Evolutionary conservation across 495 filamentous ascomycete species (phyloP).

Genomic region (Physcia stellaris): DNA sequence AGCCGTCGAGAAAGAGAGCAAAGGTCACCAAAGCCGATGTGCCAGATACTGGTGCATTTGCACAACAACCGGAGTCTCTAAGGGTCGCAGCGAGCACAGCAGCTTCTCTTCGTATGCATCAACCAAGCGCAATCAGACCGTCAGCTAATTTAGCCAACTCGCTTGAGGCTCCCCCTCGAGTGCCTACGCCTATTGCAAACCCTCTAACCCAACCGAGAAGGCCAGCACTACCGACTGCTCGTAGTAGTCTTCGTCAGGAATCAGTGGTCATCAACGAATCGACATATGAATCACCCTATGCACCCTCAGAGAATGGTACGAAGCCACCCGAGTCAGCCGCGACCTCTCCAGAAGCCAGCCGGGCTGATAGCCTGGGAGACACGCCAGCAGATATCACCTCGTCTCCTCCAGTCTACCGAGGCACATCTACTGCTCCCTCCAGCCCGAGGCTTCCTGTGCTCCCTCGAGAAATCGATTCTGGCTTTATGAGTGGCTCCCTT

Average conservation of each 20-base stretch:
- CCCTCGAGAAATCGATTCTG: constrained; percentile 51
- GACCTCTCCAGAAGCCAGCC: constrained; percentile 38
- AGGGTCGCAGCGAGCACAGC: constrained; percentile 77
- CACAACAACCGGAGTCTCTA: constrained; percentile 61
- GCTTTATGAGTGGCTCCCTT: constrained; percentile 64
- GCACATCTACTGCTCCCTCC: constrained; percentile 43
- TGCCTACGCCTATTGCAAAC: constrained; percentile 66
- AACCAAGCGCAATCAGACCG: constrained; percentile 52
- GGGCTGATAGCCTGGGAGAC: constrained; percentile 35
- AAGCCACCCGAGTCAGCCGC: constrained; percentile 36
- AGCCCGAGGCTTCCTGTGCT: constrained; percentile 62
- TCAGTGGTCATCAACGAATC: constrained; percentile 24
- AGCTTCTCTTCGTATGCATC: constrained; percentile 73
- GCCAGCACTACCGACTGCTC: constrained; percentile 10
- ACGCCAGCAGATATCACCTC: constrained; percentile 57
- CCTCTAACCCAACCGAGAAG: constrained; percentile 15
- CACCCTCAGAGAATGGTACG: constrained; percentile 21
- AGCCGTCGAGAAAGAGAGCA: constrained; percentile 55
- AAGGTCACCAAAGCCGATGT: constrained; percentile 56
- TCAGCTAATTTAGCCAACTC: constrained; percentile 32
- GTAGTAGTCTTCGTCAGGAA: constrained; percentile 29
- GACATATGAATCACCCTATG: constrained; percentile 36
- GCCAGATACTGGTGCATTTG: constrained; percentile 53
- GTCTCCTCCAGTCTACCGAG: constrained; percentile 59
- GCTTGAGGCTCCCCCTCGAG: constrained; percentile 64